Evolutionary conservation across 2,329 filamentous ascomycete genomes (phyloP), one percentile per base, ranked within the genome.

Genomic region (Apiospora hydei): DNA sequence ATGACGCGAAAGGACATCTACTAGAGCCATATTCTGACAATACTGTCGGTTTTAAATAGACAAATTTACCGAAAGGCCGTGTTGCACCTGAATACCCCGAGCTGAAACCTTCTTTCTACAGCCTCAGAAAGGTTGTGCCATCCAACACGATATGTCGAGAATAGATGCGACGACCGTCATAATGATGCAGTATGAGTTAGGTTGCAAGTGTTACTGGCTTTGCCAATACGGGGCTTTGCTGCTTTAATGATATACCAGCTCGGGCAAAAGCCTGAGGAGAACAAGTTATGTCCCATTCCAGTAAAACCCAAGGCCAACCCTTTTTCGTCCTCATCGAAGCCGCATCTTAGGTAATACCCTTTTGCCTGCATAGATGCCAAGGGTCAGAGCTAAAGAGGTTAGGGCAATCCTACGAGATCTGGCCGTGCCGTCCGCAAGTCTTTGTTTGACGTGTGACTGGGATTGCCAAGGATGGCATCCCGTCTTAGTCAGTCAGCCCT

Each of bases 401-500:
- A 34, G 30, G 30, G 53, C 53, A 61, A 61, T 38, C 30, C 53
- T 61, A 61, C 53, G 53, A 38, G 53, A 61, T 61, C 24, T 18
- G 34, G 30, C 18, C 26, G 34, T 53, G 10, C 24, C 46, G 46
- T 53, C 8, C 11, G 49, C n/a, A 53, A 26, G 13, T 14, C 16
- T 8, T 16, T 16, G 51, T 26, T 30, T 30, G 24, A 3, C 30
- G 26, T 21, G 16, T 38, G 53, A 61, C 53, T 61, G 53, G 53
- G 21, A 34, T 21, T 8, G 53, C 53, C 53, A 38, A 61, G 26
- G 16, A 34, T 21, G 53, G 24, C 24, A 41, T 41, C 30, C 57
- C 57, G 57, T 41, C 34, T 64, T n/a, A 64, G 57, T 64, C 34
- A 64, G 18, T 21, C 57, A 41, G 21, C 57, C 57, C 34, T 64